These are phyloP conservation scores for Chlorella vulgaris DNA, from an alignment of 139 green algal species.

Conservation along the genomic window DNA sequence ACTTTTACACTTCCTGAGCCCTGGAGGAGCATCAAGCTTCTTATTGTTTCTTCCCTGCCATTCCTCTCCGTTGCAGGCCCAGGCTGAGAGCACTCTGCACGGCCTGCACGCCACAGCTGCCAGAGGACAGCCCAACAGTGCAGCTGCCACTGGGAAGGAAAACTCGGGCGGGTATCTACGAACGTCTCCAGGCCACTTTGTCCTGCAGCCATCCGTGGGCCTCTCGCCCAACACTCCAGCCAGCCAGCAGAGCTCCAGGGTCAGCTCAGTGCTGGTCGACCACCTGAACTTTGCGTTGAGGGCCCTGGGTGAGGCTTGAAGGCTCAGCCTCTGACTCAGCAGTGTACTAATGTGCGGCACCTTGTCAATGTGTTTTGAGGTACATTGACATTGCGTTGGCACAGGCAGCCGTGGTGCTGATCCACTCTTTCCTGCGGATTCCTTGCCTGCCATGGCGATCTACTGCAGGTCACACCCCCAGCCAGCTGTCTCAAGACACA, in stretches of 20 bases:
- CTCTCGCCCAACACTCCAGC: not conserved
- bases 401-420: not conserved
- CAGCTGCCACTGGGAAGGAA: not conserved
- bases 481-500: not conserved
- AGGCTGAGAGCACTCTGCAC: not conserved
- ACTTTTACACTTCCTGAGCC: no score
- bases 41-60: no score
- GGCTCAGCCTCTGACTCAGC: not conserved
- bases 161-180: not conserved
- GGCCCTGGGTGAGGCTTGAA: constrained; percentile 4
- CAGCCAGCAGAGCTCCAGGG: constrained; percentile 4
- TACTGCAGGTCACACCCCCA: not conserved
- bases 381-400: not conserved
- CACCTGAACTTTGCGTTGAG: not conserved
- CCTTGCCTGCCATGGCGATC: not conserved
- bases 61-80: not conserved
- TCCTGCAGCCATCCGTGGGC: constrained; percentile 3
- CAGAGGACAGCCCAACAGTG: not conserved
- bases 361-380: not conserved
- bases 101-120: constrained; percentile 5
- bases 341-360: not conserved
- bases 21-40: no score
- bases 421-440: not conserved
- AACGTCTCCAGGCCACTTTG: constrained; percentile 27
- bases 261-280: constrained; percentile 15